Percentiles rank a stretch among this genome's conserved stretches.
Evolutionary conservation across 2,329 filamentous ascomycete genomes (phyloP).

Genomic region (Calonectria fujianensis): DNA sequence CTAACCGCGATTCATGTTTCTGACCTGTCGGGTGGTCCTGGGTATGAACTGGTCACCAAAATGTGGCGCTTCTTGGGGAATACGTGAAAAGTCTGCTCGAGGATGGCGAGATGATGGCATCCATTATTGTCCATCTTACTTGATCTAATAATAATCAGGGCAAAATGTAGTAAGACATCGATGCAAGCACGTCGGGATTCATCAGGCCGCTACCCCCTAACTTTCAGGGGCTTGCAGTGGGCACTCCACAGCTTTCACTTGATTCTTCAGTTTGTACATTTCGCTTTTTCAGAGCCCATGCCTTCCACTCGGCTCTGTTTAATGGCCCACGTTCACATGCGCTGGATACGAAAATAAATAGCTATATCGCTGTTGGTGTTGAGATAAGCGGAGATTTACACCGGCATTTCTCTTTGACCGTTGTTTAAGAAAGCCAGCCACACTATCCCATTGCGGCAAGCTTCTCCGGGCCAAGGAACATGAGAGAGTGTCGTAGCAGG

Average conservation of each 20-base stretch:
- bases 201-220: background rate
- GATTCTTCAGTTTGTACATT: background rate
- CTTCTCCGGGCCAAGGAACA: background rate
- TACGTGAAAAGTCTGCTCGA: background rate
- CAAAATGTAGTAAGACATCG: background rate
- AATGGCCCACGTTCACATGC: background rate
- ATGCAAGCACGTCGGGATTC: background rate
- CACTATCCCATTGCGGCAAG: background rate
- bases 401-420: background rate
- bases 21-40: background rate
- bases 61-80: background rate
- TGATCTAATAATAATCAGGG: background rate
- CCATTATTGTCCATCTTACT: background rate
- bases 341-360: background rate
- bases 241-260: background rate
- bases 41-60: background rate
- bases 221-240: background rate
- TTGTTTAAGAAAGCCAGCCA: background rate
- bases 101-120: background rate
- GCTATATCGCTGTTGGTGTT: background rate
- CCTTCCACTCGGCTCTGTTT: background rate
- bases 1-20: background rate
- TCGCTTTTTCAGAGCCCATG: background rate
- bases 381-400: background rate
- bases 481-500: background rate